phyloP scores from a whole-genome alignment of 2,329 filamentous ascomycete genomes.

The Epichloe festucae region DNA sequence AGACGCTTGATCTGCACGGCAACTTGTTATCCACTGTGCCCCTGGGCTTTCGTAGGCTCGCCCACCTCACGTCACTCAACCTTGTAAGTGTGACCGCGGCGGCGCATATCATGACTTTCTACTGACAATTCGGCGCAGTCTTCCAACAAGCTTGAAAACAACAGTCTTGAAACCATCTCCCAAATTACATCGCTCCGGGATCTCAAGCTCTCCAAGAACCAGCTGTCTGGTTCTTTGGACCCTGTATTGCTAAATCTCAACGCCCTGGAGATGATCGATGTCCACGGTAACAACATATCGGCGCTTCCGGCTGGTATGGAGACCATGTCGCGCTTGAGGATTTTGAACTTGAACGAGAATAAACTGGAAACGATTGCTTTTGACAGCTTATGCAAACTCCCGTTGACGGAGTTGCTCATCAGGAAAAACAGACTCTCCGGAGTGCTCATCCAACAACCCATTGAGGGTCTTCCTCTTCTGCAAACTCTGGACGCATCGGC shows the following conservation, averaged over 20 bases:
- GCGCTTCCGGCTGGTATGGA: conserved; percentile 54
- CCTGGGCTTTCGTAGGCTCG: conserved; percentile 58
- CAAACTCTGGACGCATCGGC: conserved; percentile 66
- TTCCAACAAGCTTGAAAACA: conserved; percentile 66
- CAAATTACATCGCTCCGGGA: conserved; percentile 64
- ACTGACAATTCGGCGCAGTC: conserved; percentile 36
- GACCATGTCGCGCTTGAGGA: conserved; percentile 55
- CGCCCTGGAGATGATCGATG: conserved; percentile 66
- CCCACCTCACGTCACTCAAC: conserved; percentile 68
- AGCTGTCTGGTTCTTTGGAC: conserved; percentile 55
- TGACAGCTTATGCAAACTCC: conserved; percentile 50
- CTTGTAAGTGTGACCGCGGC: conserved; percentile 39
- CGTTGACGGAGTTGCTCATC: conserved; percentile 59
- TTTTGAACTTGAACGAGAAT: conserved; percentile 73
- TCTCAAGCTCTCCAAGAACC: conserved; percentile 69
- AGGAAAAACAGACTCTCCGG: conserved; percentile 69
- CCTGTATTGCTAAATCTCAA: conserved; percentile 48
- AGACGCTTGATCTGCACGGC: conserved; percentile 74
- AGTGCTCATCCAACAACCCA: conserved; percentile 51
- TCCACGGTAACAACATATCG: conserved; percentile 69
- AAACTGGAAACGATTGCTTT: conserved; percentile 59
- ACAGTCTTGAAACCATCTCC: conserved; percentile 57
- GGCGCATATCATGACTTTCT: neutral
- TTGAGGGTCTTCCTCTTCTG: conserved; percentile 47
- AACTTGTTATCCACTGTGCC: conserved; percentile 66